Base-by-base conservation (phyloP, 2,329 filamentous ascomycete species). In the Fonsecaea pedrosoi region DNA sequence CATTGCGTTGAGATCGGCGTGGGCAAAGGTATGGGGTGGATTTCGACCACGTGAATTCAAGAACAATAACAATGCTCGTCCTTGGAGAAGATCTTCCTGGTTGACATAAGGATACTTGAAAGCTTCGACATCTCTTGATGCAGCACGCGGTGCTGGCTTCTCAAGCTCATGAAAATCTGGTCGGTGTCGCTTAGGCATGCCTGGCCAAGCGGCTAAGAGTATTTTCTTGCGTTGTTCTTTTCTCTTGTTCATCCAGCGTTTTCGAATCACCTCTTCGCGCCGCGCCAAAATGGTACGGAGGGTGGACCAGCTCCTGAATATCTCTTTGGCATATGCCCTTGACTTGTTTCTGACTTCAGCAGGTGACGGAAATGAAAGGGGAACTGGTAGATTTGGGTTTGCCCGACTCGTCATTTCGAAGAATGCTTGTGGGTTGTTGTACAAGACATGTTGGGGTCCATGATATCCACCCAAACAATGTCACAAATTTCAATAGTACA, bases 31-130 rank as follows among this genome's bases (percentile, higher is more conserved):
- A 7, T 77, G 73, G 0, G 86, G 86, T 0, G 72, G 66, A 62
- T 85, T 71, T 0, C 83, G 80, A 4, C 79, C 85, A 6, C 86
- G 79, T 0, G 84, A 75, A 62, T 86, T 85, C 10, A 89, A 73
- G 21, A 89, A 76, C 6, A 89, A 73, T 0, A 80, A 77, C 8
- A 89, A 71, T 0, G 75, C 66, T 56, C 81, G 83, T 0, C 79
- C 73, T 25, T 81, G 77, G 0, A 71, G 60, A 0, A 89, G 76
- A 70, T 89, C 86, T 62, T 89, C 84, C 48, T 84, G 77, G 69
- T 89, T 89, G 73, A 89, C 82, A 54, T 83, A 78, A 0, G 86
- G 86, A 79, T 81, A 87, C 50, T 85, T 73, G 66, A 77, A 86
- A 8, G 75, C 35, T 30, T 48, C 57, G 18, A 34, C 48, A 10